Base-by-base conservation (phyloP, 2,329 filamentous ascomycete species). In the Pseudogymnoascus sp. region DNA sequence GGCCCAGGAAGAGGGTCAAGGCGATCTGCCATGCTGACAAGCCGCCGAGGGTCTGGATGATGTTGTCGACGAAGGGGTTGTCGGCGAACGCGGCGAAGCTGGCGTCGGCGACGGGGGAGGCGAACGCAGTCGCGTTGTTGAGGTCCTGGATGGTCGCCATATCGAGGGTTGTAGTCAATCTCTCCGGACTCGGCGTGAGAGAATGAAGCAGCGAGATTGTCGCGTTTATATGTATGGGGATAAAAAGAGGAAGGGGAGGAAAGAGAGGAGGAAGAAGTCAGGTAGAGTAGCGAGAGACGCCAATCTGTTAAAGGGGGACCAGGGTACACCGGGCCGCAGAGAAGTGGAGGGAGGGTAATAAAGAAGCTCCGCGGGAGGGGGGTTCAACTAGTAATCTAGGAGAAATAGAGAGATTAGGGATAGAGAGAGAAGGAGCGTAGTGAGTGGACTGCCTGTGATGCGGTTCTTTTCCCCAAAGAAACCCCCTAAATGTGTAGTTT, bases 1-100 rank as follows among this genome's bases (percentile, higher is more conserved):
- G 84, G 7, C 89, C 71, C 35, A 88, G 79, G 63, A 97, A 74
- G 60, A 95, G 66, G 14, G 90, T 90, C 67, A 93, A 74, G 35
- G 89, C 69, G 67, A 91, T 80, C 65, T 88, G 87, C 80, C 85
- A 85, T 75, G 83, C 74, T 69, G 83, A 86, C 63, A 85, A 78
- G 63, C 83, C 83, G 8, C 23, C 41, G 16, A 62, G 21, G 5
- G 60, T 62, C 38, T 59, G 55, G 28, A 59, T 23, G n/a, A 59
- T 38, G 35, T 59, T 59, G 31, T 59, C 55, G 55, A 59, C 31
- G 31, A 59, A n/a, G 5, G 35, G 31, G 35, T 37, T 16, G 31
- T 59, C 55, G 55, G 37, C 35, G 55, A 59, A 59, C 9, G 55
- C 21, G 55, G 55, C 28, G 5, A 86, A 67, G 14, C 71, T 73